Conservation (phyloP, 768 basidiomycete species). For the Lactarius pseudohatsudake region DNA sequence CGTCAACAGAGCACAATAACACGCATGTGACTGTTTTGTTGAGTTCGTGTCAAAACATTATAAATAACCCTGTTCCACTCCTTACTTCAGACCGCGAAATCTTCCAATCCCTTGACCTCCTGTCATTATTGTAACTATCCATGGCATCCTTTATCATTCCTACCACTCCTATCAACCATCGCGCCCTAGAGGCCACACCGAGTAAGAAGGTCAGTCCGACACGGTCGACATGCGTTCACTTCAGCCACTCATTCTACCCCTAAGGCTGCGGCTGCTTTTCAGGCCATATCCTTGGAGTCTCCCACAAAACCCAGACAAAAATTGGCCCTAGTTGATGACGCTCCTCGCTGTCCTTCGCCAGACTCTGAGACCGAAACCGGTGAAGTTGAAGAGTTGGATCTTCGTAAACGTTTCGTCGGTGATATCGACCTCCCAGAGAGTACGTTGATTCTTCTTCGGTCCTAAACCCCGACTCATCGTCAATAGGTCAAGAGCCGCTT, state of each 20-base stretch:
- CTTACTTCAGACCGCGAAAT: neutral
- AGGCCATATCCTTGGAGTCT: slow-evolving; percentile 35
- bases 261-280: slow-evolving; percentile 38
- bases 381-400: slow-evolving; percentile 11
- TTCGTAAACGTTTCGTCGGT: slow-evolving; percentile 48
- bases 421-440: slow-evolving; percentile 54
- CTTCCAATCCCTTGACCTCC: slow-evolving; percentile 13
- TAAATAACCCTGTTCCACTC: slow-evolving; percentile 10
- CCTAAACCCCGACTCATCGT: neutral
- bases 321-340: slow-evolving; percentile 29
- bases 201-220: slow-evolving; percentile 37
- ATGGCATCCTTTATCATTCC: slow-evolving; percentile 30
- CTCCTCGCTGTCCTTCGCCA: slow-evolving; percentile 28
- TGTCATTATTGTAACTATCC: neutral
- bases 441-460: slow-evolving; percentile 14
- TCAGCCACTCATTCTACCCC: slow-evolving; percentile 1
- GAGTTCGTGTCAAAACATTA: slow-evolving; percentile 31
- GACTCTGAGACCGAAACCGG: slow-evolving; percentile 25
- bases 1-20: slow-evolving; percentile 38
- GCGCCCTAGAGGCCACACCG: slow-evolving; percentile 37
- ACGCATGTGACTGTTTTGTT: slow-evolving; percentile 34
- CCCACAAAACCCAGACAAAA: slow-evolving; percentile 34
- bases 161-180: slow-evolving; percentile 27
- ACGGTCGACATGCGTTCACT: neutral
- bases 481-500: slow-evolving; percentile 72